phyloP scores from a whole-genome alignment of 257 asterid genomes.

The Solanum chmielewskii region DNA sequence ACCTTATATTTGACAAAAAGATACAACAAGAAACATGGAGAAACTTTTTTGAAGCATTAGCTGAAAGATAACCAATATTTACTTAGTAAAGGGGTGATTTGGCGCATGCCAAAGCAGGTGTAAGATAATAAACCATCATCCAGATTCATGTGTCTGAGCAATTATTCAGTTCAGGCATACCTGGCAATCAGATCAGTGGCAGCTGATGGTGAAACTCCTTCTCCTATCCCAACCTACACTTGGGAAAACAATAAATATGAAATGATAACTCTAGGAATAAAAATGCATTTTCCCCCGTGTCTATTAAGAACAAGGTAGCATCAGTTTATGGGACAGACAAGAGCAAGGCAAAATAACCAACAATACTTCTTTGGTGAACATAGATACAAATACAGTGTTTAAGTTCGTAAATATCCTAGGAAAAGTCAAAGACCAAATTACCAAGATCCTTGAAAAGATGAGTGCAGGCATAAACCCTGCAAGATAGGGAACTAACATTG shows the following conservation, averaged over 20 bases:
- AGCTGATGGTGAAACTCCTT: slow-evolving; percentile 99
- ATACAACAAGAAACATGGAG: not conserved
- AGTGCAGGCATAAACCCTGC: slow-evolving; percentile 95
- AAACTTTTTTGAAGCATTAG: not conserved
- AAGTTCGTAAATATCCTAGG: not conserved
- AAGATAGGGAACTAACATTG: slow-evolving; percentile 69
- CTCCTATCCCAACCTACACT: slow-evolving; percentile 92
- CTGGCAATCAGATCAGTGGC: slow-evolving; percentile 98
- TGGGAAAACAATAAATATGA: not conserved
- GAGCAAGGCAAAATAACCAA: not conserved
- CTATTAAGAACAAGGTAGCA: not conserved
- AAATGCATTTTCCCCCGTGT: not conserved
- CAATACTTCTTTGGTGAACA: not conserved
- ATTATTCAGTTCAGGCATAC: slow-evolving; percentile 31
- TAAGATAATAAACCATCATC: not conserved
- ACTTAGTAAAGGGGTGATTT: not conserved
- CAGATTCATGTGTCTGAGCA: slow-evolving; percentile 13
- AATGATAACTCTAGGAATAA: not conserved
- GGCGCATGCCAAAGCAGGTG: not conserved
- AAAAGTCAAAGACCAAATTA: slow-evolving; percentile 14
- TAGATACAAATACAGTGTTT: not conserved
- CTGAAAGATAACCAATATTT: not conserved
- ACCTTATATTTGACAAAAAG: not conserved
- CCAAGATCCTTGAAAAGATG: slow-evolving; percentile 74
- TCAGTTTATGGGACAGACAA: not conserved